Base-by-base conservation (phyloP, 2,329 filamentous ascomycete genomes). In the Cladosporium cucumerinum region DNA sequence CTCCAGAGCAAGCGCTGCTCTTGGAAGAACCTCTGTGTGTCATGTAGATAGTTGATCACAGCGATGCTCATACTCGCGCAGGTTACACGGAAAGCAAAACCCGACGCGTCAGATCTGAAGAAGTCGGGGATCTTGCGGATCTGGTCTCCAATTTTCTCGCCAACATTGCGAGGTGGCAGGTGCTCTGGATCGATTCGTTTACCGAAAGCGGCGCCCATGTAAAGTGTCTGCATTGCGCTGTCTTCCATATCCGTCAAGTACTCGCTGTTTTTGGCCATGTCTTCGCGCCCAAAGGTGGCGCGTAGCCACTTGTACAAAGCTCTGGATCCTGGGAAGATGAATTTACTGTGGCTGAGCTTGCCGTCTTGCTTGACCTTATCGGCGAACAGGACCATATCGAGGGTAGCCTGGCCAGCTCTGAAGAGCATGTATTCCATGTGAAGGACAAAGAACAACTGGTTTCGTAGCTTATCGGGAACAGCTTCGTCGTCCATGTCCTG, bases 1-100 rank as follows among this genome's bases (percentile, higher is more conserved):
- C 89, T 88, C 90, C 90, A 93, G 1, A 93, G 84, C 1, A 92
- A 78, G 18, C 90, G 82, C 71, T 93, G 87, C 65, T 86, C 77
- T 14, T 86, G 80, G 72, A 92, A 93, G 73, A 91, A 93, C 0
- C 68, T 68, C 67, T 91, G 86, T 0, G 88, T 87, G 30, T 82
- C 74, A 61, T 84, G 79, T 18, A 93, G 77, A 72, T 86, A 92
- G 0, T 84, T 87, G 5, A 91, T 74, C 61, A 93, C 86, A 0
- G 84, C 89, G 49, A 93, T 79, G 2, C 86, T 88, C 82, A 92
- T 87, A 1, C 89, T 91, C 0, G 90, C 90, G 68, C 85, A 87
- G 0, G 87, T 89, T 18, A 86, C 88, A 18, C 91, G 84, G 68
- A 93, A 86, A 0, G 89, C 91, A 72, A 92, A 93, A 0, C 82